Percentiles rank a stretch among this genome's conserved stretches.
Conservation (phyloP, 129 eudicot species). For the Pulicaria dysenterica region DNA sequence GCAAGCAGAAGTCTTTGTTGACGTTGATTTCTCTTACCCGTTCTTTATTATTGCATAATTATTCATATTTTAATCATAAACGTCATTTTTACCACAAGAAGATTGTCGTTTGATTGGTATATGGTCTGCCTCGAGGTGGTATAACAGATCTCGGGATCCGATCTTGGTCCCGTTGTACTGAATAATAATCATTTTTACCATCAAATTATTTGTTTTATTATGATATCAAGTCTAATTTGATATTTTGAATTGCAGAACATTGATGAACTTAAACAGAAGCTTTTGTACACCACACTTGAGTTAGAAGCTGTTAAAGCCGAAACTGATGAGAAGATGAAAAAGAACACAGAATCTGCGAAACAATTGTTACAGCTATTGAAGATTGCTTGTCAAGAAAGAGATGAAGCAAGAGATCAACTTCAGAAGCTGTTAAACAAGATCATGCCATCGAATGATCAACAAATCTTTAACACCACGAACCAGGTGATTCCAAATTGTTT, state of each 20-base stretch:
- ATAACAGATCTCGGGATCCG: constrained; percentile 12
- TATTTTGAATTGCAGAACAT: constrained; percentile 40
- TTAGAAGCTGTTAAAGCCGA: constrained; percentile 61
- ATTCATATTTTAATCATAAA: constrained; percentile 23
- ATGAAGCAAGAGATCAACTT: constrained; percentile 79
- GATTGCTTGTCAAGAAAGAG: constrained; percentile 70
- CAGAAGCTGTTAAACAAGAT: constrained; percentile 52
- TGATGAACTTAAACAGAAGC: constrained; percentile 73
- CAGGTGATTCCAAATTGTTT: constrained; percentile 19
- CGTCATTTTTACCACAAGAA: constrained; percentile 32
- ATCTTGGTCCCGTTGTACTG: neutral
- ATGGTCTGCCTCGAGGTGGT: constrained; percentile 34
- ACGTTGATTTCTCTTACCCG: constrained; percentile 28
- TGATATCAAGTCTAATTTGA: neutral
- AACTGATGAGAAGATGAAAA: constrained; percentile 56
- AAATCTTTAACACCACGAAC: constrained; percentile 15
- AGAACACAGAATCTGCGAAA: constrained; percentile 49
- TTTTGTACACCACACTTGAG: constrained; percentile 61
- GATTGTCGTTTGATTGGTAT: constrained; percentile 13
- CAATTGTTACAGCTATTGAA: constrained; percentile 58
- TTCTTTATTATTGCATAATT: constrained; percentile 20
- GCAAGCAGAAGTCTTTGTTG: constrained; percentile 29
- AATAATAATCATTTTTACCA: neutral
- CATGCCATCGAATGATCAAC: constrained; percentile 38
- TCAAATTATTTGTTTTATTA: neutral